A percentile compares a stretch with the other conserved stretches of the same genome.
phyloP scores from a whole-genome alignment of 2,329 filamentous ascomycete genomes.

The Claviceps sp. region DNA sequence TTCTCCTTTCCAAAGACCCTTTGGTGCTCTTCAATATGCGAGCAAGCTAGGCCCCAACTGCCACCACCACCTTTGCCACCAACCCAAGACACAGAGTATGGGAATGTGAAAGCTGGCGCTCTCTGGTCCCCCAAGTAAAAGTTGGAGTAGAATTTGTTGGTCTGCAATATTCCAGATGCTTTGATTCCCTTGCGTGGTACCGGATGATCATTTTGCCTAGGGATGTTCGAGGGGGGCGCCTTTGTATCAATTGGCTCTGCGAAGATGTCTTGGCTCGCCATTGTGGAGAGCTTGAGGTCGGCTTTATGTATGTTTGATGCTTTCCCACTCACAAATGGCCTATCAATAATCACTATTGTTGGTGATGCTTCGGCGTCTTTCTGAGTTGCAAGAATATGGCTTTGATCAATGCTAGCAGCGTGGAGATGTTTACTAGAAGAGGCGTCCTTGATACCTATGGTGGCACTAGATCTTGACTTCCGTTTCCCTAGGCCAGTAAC shows the following conservation, averaged over 20 bases:
- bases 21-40: conserved; percentile 57
- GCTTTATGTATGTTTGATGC: neutral
- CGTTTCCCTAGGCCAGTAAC: neutral
- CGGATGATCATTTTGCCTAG: conserved; percentile 41
- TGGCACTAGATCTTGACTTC: neutral
- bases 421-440: neutral
- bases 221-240: conserved; percentile 35
- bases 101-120: conserved; percentile 59
- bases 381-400: neutral
- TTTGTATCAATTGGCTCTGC: conserved; percentile 37
- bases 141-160: conserved; percentile 75
- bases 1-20: conserved; percentile 50
- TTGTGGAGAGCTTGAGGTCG: conserved; percentile 5
- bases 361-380: neutral
- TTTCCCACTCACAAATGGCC: neutral
- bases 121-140: conserved; percentile 64
- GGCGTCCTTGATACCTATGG: neutral
- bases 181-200: conserved; percentile 39
- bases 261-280: conserved; percentile 37
- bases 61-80: conserved; percentile 46
- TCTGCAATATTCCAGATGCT: conserved; percentile 41
- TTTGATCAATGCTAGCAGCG: neutral
- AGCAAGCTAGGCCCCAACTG: conserved; percentile 68
- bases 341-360: no score
- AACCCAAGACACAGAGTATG: conserved; percentile 57